These are phyloP conservation scores for Geranomyces variabilis DNA, from an alignment of 192 early-diverging fungal species.

Conservation along the genomic window DNA sequence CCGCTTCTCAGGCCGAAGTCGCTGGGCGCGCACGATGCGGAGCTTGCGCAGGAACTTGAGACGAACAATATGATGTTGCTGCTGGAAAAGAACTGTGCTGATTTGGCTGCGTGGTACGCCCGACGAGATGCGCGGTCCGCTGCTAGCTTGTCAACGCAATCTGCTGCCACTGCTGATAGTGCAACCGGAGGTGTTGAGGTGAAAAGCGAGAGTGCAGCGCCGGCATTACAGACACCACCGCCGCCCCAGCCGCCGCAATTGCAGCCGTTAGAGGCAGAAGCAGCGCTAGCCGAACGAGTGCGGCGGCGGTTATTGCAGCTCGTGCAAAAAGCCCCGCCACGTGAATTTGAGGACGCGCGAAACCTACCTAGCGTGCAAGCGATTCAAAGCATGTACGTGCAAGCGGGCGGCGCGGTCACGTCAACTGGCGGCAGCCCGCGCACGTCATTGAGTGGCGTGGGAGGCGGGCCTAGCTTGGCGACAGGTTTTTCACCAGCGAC, in stretches of 20 bases:
- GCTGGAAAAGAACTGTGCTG: slow-evolving; percentile 20
- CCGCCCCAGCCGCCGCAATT: background rate
- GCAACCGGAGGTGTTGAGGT: no score
- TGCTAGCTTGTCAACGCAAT: no score
- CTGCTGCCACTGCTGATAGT: background rate
- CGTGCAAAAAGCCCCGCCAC: slow-evolving; percentile 32
- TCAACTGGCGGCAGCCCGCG: background rate
- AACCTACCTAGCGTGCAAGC: slow-evolving; percentile 13
- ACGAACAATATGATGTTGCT: slow-evolving; percentile 2
- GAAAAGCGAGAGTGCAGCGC: no score
- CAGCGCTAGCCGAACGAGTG: slow-evolving; percentile 20
- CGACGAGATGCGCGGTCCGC: no score
- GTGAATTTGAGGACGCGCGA: slow-evolving; percentile 29
- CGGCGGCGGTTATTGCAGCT: slow-evolving; percentile 33
- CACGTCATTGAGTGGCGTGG: background rate
- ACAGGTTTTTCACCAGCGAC: no score
- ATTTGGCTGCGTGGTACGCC: slow-evolving; percentile 9
- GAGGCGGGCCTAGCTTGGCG: no score
- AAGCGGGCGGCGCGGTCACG: no score
- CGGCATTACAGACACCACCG: no score
- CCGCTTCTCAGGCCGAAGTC: slow-evolving; percentile 25
- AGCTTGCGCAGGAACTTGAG: slow-evolving; percentile 21
- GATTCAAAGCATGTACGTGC: slow-evolving; percentile 15
- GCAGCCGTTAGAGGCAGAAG: slow-evolving; percentile 21
- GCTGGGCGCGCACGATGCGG: slow-evolving; percentile 22